phyloP scores from a whole-genome alignment of 2,329 filamentous ascomycete species.

The Paracamarosporium sp. region DNA sequence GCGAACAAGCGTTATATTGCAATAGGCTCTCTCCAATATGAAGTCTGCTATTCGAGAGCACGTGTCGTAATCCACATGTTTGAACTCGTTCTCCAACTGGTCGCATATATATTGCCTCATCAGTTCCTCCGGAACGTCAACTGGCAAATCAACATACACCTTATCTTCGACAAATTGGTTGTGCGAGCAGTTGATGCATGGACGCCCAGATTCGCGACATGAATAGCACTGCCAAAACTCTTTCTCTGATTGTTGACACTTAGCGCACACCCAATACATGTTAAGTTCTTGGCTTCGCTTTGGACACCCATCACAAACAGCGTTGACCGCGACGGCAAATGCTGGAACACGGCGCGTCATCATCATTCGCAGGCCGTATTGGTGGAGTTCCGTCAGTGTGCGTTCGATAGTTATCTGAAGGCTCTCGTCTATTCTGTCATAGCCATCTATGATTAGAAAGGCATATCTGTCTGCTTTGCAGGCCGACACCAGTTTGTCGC shows the following conservation, averaged over 20 bases:
- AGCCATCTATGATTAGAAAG: background rate
- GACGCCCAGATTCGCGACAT: background rate
- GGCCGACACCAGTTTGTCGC: background rate
- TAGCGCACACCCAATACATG: background rate
- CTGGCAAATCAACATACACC: background rate
- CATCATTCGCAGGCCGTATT: background rate
- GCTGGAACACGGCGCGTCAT: background rate
- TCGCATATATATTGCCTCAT: background rate
- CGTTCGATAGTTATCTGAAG: background rate
- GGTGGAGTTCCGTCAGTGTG: background rate
- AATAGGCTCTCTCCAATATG: background rate
- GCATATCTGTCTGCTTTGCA: background rate
- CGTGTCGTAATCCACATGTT: background rate
- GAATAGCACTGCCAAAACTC: background rate
- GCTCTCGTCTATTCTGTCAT: background rate
- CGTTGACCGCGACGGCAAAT: background rate
- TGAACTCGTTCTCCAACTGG: background rate
- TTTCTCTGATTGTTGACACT: background rate
- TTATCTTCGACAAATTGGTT: background rate
- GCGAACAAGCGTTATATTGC: background rate
- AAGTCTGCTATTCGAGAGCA: background rate
- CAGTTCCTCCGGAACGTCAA: background rate
- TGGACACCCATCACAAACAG: background rate
- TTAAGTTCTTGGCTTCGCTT: background rate
- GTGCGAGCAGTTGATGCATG: background rate